Evolutionary conservation across 495 filamentous ascomycete species (phyloP).

Genomic region (Aspergillus cavernicola): DNA sequence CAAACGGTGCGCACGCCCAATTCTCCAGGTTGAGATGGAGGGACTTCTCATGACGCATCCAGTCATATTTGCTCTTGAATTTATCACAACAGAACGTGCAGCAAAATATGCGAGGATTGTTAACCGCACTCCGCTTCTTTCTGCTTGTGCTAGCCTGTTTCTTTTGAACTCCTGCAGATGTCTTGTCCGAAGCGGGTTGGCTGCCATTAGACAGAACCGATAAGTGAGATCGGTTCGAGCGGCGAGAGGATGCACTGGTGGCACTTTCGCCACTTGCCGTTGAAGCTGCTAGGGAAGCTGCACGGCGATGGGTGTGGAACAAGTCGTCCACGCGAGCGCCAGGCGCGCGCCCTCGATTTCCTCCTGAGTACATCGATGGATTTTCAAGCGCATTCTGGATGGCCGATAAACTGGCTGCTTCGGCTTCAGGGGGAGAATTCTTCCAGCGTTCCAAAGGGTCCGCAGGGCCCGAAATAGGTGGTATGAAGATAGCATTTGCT

Average conservation of each 20-base stretch:
- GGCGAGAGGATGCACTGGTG: conserved; percentile 16
- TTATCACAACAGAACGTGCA: conserved; percentile 81
- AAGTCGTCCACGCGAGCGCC: too few relatives aligned
- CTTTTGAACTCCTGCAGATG: background rate
- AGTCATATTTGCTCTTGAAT: conserved; percentile 78
- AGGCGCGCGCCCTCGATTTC: too few relatives aligned
- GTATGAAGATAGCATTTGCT: too few relatives aligned
- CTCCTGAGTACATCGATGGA: too few relatives aligned
- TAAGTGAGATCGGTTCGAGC: conserved; percentile 8
- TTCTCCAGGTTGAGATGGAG: conserved; percentile 72
- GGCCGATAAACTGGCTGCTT: background rate
- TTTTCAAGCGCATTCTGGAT: background rate
- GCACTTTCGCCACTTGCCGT: conserved; percentile 11
- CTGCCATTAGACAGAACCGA: conserved; percentile 12
- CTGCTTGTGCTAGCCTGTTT: background rate
- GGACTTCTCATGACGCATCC: conserved; percentile 77
- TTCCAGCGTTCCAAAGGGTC: conserved; percentile 3
- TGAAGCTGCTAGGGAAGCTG: background rate
- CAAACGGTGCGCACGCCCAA: conserved; percentile 69
- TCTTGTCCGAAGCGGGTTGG: background rate
- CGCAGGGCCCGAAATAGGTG: too few relatives aligned
- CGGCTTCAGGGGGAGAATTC: conserved; percentile 5
- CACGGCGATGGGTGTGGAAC: background rate
- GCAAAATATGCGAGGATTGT: conserved; percentile 13
- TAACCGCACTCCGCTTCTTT: too few relatives aligned